Evolutionary conservation across 768 basidiomycete genomes (phyloP).

Genomic region (Nidularia sp.): DNA sequence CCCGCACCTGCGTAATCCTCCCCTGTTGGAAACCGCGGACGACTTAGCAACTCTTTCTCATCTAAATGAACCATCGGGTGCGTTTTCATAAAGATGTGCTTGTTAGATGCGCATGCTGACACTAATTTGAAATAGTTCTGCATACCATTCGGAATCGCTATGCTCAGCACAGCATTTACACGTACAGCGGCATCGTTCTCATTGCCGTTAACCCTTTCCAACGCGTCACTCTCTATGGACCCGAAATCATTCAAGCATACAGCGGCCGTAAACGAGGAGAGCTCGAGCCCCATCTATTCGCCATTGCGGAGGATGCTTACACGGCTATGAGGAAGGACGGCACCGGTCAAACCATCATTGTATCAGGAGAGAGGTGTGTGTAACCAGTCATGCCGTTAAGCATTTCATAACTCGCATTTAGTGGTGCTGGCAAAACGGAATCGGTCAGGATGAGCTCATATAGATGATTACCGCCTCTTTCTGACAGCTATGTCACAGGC

Average conservation of each 20-base stretch:
- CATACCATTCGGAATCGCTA: constrained; percentile 98
- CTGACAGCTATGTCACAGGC: constrained; percentile 42
- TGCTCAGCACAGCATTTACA: constrained; percentile 95
- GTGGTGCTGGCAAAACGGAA: constrained; percentile 99
- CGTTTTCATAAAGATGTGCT: constrained; percentile 10
- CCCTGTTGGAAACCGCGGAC: constrained; percentile 92
- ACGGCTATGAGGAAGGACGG: constrained; percentile 94
- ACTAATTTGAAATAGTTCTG: constrained; percentile 52
- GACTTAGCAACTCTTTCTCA: constrained; percentile 97
- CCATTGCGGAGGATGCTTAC: constrained; percentile 98
- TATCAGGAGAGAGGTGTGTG: constrained; percentile 90
- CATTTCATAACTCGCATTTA: constrained; percentile 24
- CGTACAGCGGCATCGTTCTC: constrained; percentile 97
- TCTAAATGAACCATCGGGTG: constrained; percentile 96
- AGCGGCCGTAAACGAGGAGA: constrained; percentile 89
- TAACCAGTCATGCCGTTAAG: constrained; percentile 6
- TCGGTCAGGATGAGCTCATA: constrained; percentile 51
- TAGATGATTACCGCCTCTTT: background rate
- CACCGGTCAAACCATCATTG: constrained; percentile 97
- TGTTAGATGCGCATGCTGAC: constrained; percentile 2
- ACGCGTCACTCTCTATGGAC: constrained; percentile 94
- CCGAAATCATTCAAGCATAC: constrained; percentile 97
- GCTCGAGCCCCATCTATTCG: constrained; percentile 95
- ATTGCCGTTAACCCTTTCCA: constrained; percentile 99
- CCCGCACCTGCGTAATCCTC: constrained; percentile 95